These are phyloP conservation scores for Eucalyptus curtisii DNA, from an alignment of 345 rosid species.

Conservation along the genomic window DNA sequence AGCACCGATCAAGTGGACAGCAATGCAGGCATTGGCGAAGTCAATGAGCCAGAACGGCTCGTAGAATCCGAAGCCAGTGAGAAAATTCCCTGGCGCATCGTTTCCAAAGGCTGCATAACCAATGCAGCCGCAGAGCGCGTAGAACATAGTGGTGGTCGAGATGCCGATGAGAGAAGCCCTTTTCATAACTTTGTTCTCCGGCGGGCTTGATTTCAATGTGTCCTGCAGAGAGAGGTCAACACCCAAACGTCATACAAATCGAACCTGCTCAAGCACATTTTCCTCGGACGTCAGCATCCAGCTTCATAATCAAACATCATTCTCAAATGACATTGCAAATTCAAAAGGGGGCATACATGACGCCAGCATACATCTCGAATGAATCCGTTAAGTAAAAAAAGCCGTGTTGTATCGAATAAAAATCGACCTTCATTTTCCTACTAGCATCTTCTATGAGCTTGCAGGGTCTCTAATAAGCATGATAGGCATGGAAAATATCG, in stretches of 20 bases:
- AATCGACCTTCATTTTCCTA: not conserved
- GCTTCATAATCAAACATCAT: not conserved
- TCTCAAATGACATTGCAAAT: not conserved
- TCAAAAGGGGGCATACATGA: not conserved
- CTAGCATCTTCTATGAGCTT: not conserved
- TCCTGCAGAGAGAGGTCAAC: conserved; percentile 16
- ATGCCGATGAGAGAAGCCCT: conserved; percentile 45
- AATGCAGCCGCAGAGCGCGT: conserved; percentile 54
- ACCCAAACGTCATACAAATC: not conserved
- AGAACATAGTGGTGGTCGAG: conserved; percentile 57
- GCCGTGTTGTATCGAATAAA: not conserved
- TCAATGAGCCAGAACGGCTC: conserved; percentile 87
- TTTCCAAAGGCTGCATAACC: conserved; percentile 94
- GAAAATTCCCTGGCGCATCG: conserved; percentile 73
- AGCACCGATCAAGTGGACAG: conserved; percentile 69
- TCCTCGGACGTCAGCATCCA: not conserved
- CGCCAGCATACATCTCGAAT: not conserved
- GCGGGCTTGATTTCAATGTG: conserved; percentile 45
- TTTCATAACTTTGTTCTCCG: conserved; percentile 64
- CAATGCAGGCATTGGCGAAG: conserved; percentile 77
- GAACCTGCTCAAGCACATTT: not conserved
- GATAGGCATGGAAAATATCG: not conserved
- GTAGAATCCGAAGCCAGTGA: conserved; percentile 81
- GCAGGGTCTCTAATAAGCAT: not conserved
- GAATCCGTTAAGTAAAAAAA: not conserved